A percentile compares a stretch with the other conserved stretches of the same genome.
These are phyloP conservation scores for Fusarium caatingaense DNA, from an alignment of 2,329 filamentous ascomycete species.

Conservation along the genomic window DNA sequence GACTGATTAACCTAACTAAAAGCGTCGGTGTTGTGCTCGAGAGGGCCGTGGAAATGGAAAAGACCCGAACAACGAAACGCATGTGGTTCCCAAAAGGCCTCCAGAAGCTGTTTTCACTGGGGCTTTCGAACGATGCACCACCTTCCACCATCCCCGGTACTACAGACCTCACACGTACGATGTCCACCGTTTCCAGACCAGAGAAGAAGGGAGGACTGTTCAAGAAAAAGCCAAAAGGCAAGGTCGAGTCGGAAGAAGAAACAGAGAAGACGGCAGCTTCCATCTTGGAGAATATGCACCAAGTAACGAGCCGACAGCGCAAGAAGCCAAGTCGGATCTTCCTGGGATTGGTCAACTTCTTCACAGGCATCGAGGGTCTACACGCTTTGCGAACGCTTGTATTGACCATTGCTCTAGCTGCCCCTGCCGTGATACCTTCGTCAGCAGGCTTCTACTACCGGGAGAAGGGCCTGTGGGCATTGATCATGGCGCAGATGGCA, in stretches of 20 bases:
- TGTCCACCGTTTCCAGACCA: conserved; percentile 8
- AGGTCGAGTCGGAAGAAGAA: background rate
- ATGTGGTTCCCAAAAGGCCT: conserved; percentile 18
- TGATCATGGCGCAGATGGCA: conserved; percentile 39
- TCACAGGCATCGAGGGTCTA: conserved; percentile 7
- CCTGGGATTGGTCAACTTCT: conserved; percentile 11
- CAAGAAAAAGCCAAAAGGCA: conserved; percentile 5
- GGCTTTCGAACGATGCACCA: conserved; percentile 11
- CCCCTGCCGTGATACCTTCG: conserved; percentile 9
- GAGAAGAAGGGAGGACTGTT: conserved; percentile 13
- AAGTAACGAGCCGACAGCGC: conserved; percentile 9
- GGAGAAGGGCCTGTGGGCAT: conserved; percentile 37
- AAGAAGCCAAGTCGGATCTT: conserved; percentile 14
- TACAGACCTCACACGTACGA: conserved; percentile 5
- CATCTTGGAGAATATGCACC: conserved; percentile 9
- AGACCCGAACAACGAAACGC: background rate
- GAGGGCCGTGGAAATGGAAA: conserved; percentile 6
- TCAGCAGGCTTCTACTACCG: conserved; percentile 38
- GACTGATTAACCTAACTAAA: conserved; percentile 13
- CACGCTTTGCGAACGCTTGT: conserved; percentile 10
- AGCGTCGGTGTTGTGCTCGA: conserved; percentile 1
- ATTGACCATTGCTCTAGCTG: conserved; percentile 11
- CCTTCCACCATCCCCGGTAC: conserved; percentile 9
- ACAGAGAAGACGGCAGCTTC: background rate
- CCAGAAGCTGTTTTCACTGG: conserved; percentile 6